Evolutionary conservation across 2,329 filamentous ascomycete genomes (phyloP), one percentile per base, ranked within the genome.

Genomic region (Botryotinia narcissicola): DNA sequence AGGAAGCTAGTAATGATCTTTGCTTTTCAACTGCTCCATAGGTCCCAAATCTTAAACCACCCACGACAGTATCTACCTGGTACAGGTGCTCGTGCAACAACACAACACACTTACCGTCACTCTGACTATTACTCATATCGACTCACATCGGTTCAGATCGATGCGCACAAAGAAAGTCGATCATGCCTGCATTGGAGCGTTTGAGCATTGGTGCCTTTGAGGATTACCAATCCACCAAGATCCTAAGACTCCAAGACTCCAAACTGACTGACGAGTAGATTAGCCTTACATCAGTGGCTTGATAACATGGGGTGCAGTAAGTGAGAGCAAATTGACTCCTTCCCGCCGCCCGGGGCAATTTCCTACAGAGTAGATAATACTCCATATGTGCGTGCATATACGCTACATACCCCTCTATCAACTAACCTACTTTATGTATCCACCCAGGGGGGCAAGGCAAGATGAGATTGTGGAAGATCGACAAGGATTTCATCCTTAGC

Each of bases 401-500:
- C 51, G 57, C 18, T 35, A 37, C 20, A 18, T 35, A 37, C 20
- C 44, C 64, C 32, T 67, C 25, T 6, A 29, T 63, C 22, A 42
- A 20, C 40, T 44, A 42, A 20, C 40, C 32, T 18, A 16, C 35
- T 25, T 16, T n/a, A n/a, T 42, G 35, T 46, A 64, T 46, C 64
- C 64, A 67, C 25, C 35, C 46, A 67, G 42, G 48, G 66, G 35
- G 66, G 25, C 25, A 57, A 57, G 51, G 51, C 51, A 29, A 57
- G n/a, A 57, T 57, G 32, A 68, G 51, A 32, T 42, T 57, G 48
- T 37, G 44, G 37, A 32, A 69, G 66, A 69, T 69, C 35, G 29
- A 57, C 66, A 69, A 57, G 66, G 48, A 69, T 69, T 44, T 18
- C 51, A 57, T 57, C n/a, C 51, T 18, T 57, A 57, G 51, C 51